Evolutionary conservation across 2,329 filamentous ascomycete genomes (phyloP), one percentile per base, ranked within the genome.

Genomic region (Colletotrichum orbiculare): DNA sequence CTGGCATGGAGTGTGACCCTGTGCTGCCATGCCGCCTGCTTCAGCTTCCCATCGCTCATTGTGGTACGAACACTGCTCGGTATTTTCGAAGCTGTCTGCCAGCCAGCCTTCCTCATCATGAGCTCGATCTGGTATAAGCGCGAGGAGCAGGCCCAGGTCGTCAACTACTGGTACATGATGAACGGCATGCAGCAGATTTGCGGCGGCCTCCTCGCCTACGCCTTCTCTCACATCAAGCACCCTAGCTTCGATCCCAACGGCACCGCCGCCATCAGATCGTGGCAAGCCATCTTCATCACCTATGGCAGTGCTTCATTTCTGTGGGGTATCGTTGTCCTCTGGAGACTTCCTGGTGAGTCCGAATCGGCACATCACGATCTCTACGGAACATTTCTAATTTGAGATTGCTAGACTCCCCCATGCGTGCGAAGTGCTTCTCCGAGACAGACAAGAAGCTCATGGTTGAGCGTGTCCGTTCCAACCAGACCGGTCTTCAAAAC

Each of bases 51-150:
- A 0, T 73, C 76, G 0, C 71, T 83, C 5, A 74, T 81, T 43
- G 71, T 73, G 0, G 74, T 79, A 4, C 75, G 82, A 1, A 79
- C 83, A 61, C 69, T 84, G 0, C 71, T 83, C 0, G 82, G 82
- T 34, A 70, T 79, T 17, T 79, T 80, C 15, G 83, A 85, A 70
- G 77, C 80, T 4, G 77, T 76, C 12, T 77, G 82, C 4, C 77
- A 78, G 11, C 82, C 83, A 0, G 76, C 77, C 0, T 81, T 83
- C 52, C 79, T 83, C 62, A 73, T 81, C 49, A 77, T 82, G 70
- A 69, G 67, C 10, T 67, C 69, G 5, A 66, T 71, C 12, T 71
- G 69, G 70, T 72, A 76, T 67, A 75, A 73, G 0, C 74, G 78
- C 47, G 74, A 79, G 38, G 81, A 85, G 65, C 77, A 73, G 52